Evolutionary conservation across 768 basidiomycete species (phyloP).

Genomic region (Hypholoma sublateritium): DNA sequence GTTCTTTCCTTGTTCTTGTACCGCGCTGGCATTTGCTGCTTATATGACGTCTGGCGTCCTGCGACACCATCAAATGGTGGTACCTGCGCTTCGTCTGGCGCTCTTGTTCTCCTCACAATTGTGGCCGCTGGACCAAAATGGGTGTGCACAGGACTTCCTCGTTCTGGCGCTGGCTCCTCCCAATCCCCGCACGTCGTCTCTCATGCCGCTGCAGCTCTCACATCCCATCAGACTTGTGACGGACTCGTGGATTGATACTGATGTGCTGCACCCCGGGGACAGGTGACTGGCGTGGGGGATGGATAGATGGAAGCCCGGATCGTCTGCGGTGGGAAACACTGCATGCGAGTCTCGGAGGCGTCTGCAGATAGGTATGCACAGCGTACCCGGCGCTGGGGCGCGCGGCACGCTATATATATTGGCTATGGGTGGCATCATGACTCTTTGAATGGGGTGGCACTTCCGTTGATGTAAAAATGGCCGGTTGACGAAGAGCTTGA

Average conservation of each 20-base stretch:
- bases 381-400: background rate
- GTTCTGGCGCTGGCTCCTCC: conserved; percentile 47
- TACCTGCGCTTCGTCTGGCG: background rate
- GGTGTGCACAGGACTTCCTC: conserved; percentile 48
- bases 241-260: conserved; percentile 44
- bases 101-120: background rate
- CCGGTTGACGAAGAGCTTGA: conserved; percentile 24
- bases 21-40: background rate
- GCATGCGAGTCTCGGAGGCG: background rate
- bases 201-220: conserved; percentile 41
- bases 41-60: conserved; percentile 3
- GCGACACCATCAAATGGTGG: background rate
- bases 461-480: conserved; percentile 8
- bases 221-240: conserved; percentile 57
- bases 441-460: background rate
- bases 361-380: background rate
- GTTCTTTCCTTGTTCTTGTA: background rate
- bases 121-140: background rate
- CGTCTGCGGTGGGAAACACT: background rate
- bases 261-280: conserved; percentile 36
- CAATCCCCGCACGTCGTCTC: conserved; percentile 40
- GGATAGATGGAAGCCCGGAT: background rate
- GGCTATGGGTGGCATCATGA: background rate
- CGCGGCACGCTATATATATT: background rate
- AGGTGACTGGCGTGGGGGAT: conserved; percentile 14